phyloP scores from a whole-genome alignment of 768 basidiomycete species.

The Mycena alexandri region DNA sequence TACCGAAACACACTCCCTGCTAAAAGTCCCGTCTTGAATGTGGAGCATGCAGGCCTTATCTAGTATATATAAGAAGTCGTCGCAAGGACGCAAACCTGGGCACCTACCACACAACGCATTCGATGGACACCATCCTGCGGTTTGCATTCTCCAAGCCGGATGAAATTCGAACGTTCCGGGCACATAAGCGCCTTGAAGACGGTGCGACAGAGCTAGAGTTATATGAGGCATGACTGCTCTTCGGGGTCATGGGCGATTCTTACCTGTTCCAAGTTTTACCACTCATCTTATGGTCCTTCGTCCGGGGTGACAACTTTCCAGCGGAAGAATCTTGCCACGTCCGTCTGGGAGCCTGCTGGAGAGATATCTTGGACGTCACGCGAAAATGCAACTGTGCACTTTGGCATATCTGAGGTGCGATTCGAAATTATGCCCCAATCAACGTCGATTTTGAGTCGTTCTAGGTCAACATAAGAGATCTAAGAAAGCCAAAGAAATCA shows the following conservation, averaged over 20 bases:
- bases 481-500: conserved; percentile 63
- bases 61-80: conserved; percentile 13
- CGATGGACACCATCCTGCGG: conserved; percentile 53
- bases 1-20: conserved; percentile 13
- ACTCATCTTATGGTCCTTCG: conserved; percentile 58
- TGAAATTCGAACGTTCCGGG: conserved; percentile 61
- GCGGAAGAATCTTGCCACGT: conserved; percentile 59
- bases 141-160: conserved; percentile 49
- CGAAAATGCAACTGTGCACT: conserved; percentile 58
- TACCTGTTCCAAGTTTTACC: conserved; percentile 51
- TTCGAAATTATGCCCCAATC: neutral
- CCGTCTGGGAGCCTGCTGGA: conserved; percentile 65
- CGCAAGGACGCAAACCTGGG: neutral
- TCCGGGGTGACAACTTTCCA: conserved; percentile 61
- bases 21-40: conserved; percentile 8
- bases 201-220: conserved; percentile 52
- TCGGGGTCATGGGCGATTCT: neutral
- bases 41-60: conserved; percentile 28
- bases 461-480: conserved; percentile 56
- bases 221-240: conserved; percentile 54
- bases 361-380: conserved; percentile 65
- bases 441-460: neutral
- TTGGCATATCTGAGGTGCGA: conserved; percentile 62
- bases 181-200: conserved; percentile 50
- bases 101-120: conserved; percentile 40